These are phyloP conservation scores for Sarocladium brachiariae DNA, from an alignment of 2,329 filamentous ascomycete genomes.

Conservation along the genomic window DNA sequence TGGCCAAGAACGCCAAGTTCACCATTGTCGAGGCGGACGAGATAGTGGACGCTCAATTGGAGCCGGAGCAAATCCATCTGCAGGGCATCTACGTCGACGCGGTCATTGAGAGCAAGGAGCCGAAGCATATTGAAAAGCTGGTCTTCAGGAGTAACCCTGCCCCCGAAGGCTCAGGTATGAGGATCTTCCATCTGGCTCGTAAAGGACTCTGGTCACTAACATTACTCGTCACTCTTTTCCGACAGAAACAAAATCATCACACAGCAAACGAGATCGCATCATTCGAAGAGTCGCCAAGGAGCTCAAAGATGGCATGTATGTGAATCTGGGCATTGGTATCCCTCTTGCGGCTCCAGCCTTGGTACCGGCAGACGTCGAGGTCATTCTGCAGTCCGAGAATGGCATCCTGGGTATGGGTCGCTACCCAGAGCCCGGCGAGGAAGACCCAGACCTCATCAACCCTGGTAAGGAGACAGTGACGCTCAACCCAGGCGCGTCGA, in stretches of 20 bases:
- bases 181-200: conserved; percentile 48
- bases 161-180: conserved; percentile 47
- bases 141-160: conserved; percentile 67
- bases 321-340: conserved; percentile 89
- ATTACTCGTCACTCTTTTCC: too few relatives aligned
- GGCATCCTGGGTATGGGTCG: conserved; percentile 63
- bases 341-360: conserved; percentile 85
- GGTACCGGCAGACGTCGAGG: conserved; percentile 67
- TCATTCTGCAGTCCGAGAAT: conserved; percentile 69
- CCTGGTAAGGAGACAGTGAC: conserved; percentile 85
- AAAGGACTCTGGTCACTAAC: too few relatives aligned
- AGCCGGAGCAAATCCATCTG: conserved; percentile 75
- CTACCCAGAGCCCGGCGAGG: conserved; percentile 60
- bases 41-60: conserved; percentile 83
- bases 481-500: conserved; percentile 63
- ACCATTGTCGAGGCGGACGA: conserved; percentile 91
- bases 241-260: too few relatives aligned
- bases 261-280: conserved; percentile 69
- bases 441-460: conserved; percentile 80
- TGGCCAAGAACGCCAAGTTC: conserved; percentile 84
- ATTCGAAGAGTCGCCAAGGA: conserved; percentile 80
- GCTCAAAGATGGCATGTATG: conserved; percentile 93
- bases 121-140: conserved; percentile 80
- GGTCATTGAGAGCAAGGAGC: conserved; percentile 33
- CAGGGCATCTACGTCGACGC: conserved; percentile 87